Evolutionary conservation across 2,329 filamentous ascomycete genomes (phyloP), one percentile per base, ranked within the genome.

Genomic region (Sphaerulina musiva): DNA sequence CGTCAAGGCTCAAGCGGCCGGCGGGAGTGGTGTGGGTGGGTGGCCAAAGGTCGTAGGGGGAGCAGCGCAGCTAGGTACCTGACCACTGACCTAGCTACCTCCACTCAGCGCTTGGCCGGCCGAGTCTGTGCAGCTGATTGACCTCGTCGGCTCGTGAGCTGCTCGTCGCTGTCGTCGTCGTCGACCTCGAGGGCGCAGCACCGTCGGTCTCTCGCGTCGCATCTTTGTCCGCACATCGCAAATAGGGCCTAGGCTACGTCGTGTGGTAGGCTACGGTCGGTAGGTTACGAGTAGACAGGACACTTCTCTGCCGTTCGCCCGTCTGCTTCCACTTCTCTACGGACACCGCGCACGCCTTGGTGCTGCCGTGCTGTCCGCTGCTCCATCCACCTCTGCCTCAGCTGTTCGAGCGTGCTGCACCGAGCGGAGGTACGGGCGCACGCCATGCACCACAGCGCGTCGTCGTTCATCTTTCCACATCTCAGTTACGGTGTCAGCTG

Each of bases 361-460:
- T 43, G 20, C 23, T 48, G 50, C 50, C 50, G 44, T 41, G 2
- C 31, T 32, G 29, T 32, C 43, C 10, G 31, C 48, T 42, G 29
- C 48, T 39, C 41, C 45, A 26, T 39, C 20, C 20, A 3, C 2
- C 20, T 40, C 20, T 46, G 32, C 32, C 34, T 32, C 44, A 47
- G n/a, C 34, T 53, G 43, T 23, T 47, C 23, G 14, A 44, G 34
- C n/a, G 40, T 47, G 54, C 46, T 45, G 46, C 47, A 41, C 42
- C 38, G 53, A 40, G 46, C 55, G 48, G 51, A 39, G 42, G 38
- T 39, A 47, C 54, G 36, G 50, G 41, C 44, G 23, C 23, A 32
- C 26, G 51, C 49, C 50, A 49, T 56, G 50, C 54, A 53, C 53
- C 38, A 55, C 53, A 44, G 17, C 48, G 53, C 39, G 3, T 45